Conservation (phyloP, 345 rosid species). For the Melastoma malabathricum region DNA sequence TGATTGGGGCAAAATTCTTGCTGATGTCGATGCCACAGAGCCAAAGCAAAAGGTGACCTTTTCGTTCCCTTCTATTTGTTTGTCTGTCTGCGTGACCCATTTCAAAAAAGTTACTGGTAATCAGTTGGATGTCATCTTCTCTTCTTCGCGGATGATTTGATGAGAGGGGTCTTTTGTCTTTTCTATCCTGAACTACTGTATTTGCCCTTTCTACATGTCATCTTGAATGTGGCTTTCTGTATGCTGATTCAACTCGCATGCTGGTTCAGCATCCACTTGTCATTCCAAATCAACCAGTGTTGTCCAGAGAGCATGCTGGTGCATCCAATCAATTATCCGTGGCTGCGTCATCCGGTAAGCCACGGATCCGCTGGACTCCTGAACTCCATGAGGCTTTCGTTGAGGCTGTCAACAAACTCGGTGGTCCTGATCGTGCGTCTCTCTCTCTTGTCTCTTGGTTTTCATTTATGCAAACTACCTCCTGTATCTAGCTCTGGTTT, state of each 20-base stretch:
- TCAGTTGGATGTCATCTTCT: too few relatives aligned
- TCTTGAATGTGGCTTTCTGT: too few relatives aligned
- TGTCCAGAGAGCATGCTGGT: constrained; percentile 17
- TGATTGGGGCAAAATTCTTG: constrained; percentile 60
- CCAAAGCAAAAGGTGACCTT: constrained; percentile 37
- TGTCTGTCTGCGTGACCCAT: too few relatives aligned
- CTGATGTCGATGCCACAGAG: constrained; percentile 25
- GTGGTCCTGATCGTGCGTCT: constrained; percentile 78
- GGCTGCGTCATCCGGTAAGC: constrained; percentile 26
- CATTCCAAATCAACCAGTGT: constrained; percentile 27
- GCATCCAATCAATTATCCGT: constrained; percentile 19
- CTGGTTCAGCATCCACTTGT: constrained; percentile 20
- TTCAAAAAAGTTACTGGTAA: too few relatives aligned
- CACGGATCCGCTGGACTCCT: constrained; percentile 96
- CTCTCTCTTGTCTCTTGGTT: background rate
- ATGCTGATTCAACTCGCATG: constrained; percentile 16
- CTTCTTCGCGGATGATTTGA: too few relatives aligned
- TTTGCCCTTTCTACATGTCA: too few relatives aligned
- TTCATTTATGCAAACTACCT: too few relatives aligned
- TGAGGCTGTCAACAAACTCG: constrained; percentile 79
- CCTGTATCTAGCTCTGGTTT: background rate
- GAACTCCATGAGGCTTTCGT: constrained; percentile 90
- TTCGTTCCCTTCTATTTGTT: too few relatives aligned
- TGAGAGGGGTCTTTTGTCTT: too few relatives aligned
- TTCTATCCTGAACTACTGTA: too few relatives aligned